Percentiles rank a stretch among this genome's conserved stretches.
phyloP scores from a whole-genome alignment of 2,329 filamentous ascomycete species.

The Harringtonia aguacate region DNA sequence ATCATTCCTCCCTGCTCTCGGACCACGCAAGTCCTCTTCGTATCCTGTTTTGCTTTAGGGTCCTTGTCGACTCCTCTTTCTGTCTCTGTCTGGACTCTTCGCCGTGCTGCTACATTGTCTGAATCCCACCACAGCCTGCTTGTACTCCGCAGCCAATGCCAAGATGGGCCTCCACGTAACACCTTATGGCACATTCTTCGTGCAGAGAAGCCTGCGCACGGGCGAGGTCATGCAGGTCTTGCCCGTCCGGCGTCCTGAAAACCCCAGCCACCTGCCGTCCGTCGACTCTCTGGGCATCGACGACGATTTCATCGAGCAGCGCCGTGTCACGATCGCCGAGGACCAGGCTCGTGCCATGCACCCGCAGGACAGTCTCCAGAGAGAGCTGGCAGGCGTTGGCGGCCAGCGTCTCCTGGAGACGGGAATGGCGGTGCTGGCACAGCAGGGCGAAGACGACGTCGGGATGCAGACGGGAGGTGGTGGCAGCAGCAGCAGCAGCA shows the following conservation, averaged over 20 bases:
- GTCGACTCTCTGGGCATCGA: slow-evolving; percentile 11
- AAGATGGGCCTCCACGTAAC: slow-evolving; percentile 12
- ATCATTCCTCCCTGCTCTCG: too few relatives aligned
- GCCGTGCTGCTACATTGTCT: too few relatives aligned
- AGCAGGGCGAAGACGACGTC: slow-evolving; percentile 1
- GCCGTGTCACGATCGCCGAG: slow-evolving; percentile 9
- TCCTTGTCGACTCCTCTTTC: too few relatives aligned
- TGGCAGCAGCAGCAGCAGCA: not conserved
- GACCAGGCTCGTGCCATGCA: slow-evolving; percentile 4
- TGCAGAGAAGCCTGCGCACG: slow-evolving; percentile 10
- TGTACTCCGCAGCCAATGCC: not conserved
- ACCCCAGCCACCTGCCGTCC: slow-evolving; percentile 9
- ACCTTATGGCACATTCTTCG: slow-evolving; percentile 11
- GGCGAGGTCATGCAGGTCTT: slow-evolving; percentile 12
- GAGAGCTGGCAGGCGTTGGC: slow-evolving; percentile 8
- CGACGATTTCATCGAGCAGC: slow-evolving; percentile 11
- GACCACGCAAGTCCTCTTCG: too few relatives aligned
- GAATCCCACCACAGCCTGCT: too few relatives aligned
- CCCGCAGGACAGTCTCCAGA: slow-evolving; percentile 10
- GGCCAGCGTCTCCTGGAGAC: slow-evolving; percentile 11
- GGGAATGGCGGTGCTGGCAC: slow-evolving; percentile 9
- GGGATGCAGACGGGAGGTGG: not conserved
- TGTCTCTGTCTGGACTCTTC: too few relatives aligned
- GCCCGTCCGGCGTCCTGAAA: slow-evolving; percentile 9
- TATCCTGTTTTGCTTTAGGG: not conserved